Evolutionary conservation across 2,329 filamentous ascomycete species (phyloP).

Genomic region (Paraconiothyrium sp.): DNA sequence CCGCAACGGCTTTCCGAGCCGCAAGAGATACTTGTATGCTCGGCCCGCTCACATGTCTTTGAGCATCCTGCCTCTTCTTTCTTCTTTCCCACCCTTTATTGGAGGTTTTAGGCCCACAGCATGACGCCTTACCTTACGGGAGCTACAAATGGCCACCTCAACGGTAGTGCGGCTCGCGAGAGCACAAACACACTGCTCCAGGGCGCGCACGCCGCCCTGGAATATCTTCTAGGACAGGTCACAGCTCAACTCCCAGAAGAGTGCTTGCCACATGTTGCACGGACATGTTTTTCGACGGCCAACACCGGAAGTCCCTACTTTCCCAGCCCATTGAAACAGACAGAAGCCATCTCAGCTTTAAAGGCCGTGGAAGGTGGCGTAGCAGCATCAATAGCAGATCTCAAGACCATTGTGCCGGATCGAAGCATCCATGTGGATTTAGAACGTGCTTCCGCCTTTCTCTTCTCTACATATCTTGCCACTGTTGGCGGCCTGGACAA

Average conservation of each 20-base stretch:
- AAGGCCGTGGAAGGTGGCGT: constrained; percentile 69
- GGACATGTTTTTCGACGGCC: constrained; percentile 45
- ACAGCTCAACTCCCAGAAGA: constrained; percentile 48
- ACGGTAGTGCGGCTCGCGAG: constrained; percentile 19
- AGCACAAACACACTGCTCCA: constrained; percentile 40
- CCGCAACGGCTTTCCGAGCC: constrained; percentile 26
- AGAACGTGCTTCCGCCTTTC: constrained; percentile 64
- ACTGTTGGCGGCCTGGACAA: constrained; percentile 63
- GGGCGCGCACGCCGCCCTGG: constrained; percentile 45
- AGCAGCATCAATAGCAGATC: constrained; percentile 67
- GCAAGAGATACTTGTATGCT: not conserved
- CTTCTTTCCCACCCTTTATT: not conserved
- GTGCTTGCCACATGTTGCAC: constrained; percentile 40
- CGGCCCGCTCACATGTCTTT: constrained; percentile 8
- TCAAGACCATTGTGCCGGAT: constrained; percentile 57
- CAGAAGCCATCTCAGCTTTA: constrained; percentile 63
- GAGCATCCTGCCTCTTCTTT: constrained; percentile 12
- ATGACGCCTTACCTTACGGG: constrained; percentile 43
- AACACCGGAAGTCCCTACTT: constrained; percentile 53
- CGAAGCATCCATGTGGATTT: constrained; percentile 62
- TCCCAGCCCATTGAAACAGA: constrained; percentile 61
- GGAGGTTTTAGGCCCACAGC: constrained; percentile 12
- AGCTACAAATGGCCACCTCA: constrained; percentile 20
- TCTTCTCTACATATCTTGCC: constrained; percentile 67
- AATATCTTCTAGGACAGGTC: constrained; percentile 43